Base-by-base conservation (phyloP, 805 yeast genomes). In the Debaryomyces tyrocola region DNA sequence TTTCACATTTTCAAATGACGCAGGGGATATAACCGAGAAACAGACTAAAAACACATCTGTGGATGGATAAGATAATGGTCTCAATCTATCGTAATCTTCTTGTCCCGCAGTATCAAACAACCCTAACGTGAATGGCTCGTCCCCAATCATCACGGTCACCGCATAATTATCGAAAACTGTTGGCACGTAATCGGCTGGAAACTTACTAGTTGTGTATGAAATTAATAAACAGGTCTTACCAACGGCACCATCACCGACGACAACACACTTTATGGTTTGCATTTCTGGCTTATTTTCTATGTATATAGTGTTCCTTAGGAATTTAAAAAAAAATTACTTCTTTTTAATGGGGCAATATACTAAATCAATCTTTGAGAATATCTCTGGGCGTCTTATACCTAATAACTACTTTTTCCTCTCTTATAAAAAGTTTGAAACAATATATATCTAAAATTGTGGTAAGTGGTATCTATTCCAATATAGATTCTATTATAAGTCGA, bases 191-290 rank as follows among this genome's bases (percentile, higher is more conserved):
- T 94, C 98, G 46, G 96, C 94, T 27, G 99, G 99, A 71, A 92
- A 92, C 67, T 92, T 94, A 73, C 90, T 88, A 50, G 97, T 92
- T 44, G 98, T 92, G 72, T 92, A 92, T 53, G 97, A 91, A 63
- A 92, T 92, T 57, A 94, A 79, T 53, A 94, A 82, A 74, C 98
- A 92, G 15, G 98, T 92, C 49, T 90, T 92, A 59, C 99, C 99
- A 53, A 94, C 98, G 58, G 98, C 98, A 88, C 99, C 99, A 74
- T 94, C 99, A 55, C 99, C 99, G 46, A 94, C 98, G 55, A 92
- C 97, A 55, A 94, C 98, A 79, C 98, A 94, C 73, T 92, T 92
- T 68, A 87, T 78, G 49, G 84, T 76, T 63, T 77, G 80, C 82
- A 78, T 78, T 28, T 36, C 48, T 12, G n/a, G 17, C 17, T 31